Evolutionary conservation across 805 yeast genomes (phyloP).

Genomic region (Barnettozyma sp.): DNA sequence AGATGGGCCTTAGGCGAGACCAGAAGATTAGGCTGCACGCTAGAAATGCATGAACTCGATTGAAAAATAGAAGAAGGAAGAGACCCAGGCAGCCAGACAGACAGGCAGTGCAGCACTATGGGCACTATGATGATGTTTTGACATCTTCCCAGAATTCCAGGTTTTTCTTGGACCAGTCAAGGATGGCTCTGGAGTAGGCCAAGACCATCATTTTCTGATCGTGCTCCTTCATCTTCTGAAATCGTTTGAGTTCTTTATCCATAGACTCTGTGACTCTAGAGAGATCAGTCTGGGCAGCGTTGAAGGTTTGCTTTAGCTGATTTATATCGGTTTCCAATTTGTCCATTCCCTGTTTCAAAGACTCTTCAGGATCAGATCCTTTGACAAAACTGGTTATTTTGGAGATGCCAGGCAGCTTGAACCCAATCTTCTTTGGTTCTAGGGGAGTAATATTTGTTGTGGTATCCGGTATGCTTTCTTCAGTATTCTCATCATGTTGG

Average conservation of each 20-base stretch:
- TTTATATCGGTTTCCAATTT: slow-evolving; percentile 39
- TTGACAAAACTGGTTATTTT: slow-evolving; percentile 46
- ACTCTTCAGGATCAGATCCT: slow-evolving; percentile 59
- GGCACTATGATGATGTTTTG: no score
- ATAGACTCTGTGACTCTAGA: slow-evolving; percentile 41
- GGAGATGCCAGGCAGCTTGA: slow-evolving; percentile 48
- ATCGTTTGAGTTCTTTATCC: slow-evolving; percentile 33
- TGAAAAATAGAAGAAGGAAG: no score
- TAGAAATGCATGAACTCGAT: no score
- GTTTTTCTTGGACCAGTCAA: slow-evolving; percentile 63
- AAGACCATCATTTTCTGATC: slow-evolving; percentile 45
- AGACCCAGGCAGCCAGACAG: no score
- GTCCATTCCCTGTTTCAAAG: slow-evolving; percentile 44
- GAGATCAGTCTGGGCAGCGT: slow-evolving; percentile 46
- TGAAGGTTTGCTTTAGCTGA: slow-evolving; percentile 44
- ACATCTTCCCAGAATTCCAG: slow-evolving; percentile 63
- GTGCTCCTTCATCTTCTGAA: slow-evolving; percentile 43
- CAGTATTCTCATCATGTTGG: slow-evolving; percentile 2
- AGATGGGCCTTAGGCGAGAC: no score
- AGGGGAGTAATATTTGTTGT: slow-evolving; percentile 11
- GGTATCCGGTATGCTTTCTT: not conserved
- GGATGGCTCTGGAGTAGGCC: slow-evolving; percentile 48
- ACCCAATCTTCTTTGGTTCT: slow-evolving; percentile 29
- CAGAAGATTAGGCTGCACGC: no score
- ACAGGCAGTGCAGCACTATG: no score